A percentile compares a stretch with the other conserved stretches of the same genome.
Evolutionary conservation across 148 eudicot species (phyloP).

Genomic region (Rhododendron henanense): DNA sequence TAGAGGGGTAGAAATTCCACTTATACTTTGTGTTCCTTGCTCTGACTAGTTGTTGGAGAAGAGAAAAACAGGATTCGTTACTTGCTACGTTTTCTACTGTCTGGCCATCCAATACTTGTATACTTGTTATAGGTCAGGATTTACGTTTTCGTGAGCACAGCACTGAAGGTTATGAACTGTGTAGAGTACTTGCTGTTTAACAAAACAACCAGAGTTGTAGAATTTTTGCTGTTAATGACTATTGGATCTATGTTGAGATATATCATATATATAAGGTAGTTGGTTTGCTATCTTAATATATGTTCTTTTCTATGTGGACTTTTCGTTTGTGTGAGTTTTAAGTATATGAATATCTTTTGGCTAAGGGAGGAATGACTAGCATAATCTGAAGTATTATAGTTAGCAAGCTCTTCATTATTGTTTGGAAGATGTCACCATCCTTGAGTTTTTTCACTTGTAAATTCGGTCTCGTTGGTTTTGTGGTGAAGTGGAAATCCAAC

Average conservation of each 20-base stretch:
- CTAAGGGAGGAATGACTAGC: not conserved
- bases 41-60: not conserved
- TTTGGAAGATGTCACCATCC: not conserved
- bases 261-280: not conserved
- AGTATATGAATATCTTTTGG: not conserved
- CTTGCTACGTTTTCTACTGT: not conserved
- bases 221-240: not conserved
- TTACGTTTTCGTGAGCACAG: not conserved
- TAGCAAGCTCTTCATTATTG: not conserved
- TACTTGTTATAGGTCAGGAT: not conserved
- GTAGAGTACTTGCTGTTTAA: not conserved
- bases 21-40: not conserved
- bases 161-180: not conserved
- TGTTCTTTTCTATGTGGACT: not conserved
- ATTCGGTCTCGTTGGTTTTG: not conserved
- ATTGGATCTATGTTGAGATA: not conserved
- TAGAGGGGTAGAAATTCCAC: not conserved
- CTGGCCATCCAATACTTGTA: not conserved
- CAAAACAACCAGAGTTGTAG: not conserved
- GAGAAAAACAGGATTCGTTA: not conserved
- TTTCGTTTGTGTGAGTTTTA: not conserved
- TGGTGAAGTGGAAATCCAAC: not conserved
- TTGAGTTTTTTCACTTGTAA: not conserved
- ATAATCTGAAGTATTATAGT: not conserved
- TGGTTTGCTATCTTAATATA: slow-evolving; percentile 1